Percentiles rank a stretch among this genome's conserved stretches.
Conservation (phyloP, 208 protist genomes). For the Leishmania lainsoni region DNA sequence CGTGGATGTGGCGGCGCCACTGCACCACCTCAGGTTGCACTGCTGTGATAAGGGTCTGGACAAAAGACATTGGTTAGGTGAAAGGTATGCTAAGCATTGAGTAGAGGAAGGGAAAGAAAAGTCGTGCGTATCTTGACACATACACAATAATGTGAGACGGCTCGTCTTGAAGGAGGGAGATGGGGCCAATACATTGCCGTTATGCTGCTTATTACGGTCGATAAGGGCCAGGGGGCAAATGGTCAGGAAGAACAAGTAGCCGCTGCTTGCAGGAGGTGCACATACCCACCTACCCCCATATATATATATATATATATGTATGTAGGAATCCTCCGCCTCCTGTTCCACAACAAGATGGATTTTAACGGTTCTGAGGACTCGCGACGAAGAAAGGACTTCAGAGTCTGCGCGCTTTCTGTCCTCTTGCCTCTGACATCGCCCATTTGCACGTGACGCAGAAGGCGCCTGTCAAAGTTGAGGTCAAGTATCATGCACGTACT, state of each 20-base stretch:
- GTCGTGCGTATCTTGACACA: neutral
- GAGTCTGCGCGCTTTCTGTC: neutral
- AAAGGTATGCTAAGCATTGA: neutral
- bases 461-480: neutral
- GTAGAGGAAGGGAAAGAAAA: neutral
- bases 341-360: neutral
- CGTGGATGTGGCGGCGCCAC: constrained; percentile 83
- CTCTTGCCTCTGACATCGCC: neutral
- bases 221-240: neutral
- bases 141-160: neutral
- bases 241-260: neutral
- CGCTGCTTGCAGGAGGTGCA: neutral
- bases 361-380: neutral
- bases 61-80: constrained; percentile 32
- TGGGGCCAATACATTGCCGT: too few species aligned
- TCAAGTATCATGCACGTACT: neutral
- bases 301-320: neutral
- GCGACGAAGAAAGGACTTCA: neutral
- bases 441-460: neutral
- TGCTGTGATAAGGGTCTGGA: constrained; percentile 18
- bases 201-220: too few species aligned
- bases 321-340: neutral
- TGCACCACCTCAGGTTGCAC: constrained; percentile 29
- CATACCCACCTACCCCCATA: neutral
- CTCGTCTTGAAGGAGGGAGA: neutral